These are phyloP conservation scores for Fagus crenata DNA, from an alignment of 306 rosid genomes.

Conservation along the genomic window DNA sequence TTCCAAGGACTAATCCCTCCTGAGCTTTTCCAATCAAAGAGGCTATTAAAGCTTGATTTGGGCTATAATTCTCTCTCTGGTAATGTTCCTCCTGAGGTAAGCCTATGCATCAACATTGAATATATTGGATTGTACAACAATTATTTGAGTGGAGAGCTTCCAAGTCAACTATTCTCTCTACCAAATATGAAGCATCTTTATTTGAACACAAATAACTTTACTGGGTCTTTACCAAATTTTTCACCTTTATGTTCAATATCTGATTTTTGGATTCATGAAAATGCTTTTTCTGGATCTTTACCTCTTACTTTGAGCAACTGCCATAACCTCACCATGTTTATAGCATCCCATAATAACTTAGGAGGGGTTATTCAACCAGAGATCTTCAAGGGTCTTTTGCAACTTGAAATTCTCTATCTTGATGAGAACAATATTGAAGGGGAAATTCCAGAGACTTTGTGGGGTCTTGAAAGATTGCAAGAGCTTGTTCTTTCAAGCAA, in stretches of 20 bases:
- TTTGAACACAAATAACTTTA: constrained; percentile 22
- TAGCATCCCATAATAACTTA: constrained; percentile 20
- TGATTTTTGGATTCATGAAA: constrained; percentile 23
- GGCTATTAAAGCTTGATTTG: constrained; percentile 18
- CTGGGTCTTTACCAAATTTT: constrained; percentile 25
- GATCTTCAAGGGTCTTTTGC: constrained; percentile 20
- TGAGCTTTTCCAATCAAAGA: constrained; percentile 18
- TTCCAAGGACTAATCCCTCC: constrained; percentile 24
- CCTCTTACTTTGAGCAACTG: constrained; percentile 16
- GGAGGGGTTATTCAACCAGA: constrained; percentile 19
- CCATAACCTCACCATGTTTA: constrained; percentile 16
- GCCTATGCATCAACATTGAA: constrained; percentile 21
- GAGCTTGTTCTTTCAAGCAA: constrained; percentile 21
- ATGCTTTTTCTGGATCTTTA: constrained; percentile 23
- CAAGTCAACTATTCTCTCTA: constrained; percentile 8
- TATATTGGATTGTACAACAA: constrained; percentile 25
- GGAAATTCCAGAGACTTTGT: constrained; percentile 26
- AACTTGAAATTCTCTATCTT: constrained; percentile 19
- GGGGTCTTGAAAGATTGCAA: constrained; percentile 21
- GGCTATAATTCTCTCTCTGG: constrained; percentile 28
- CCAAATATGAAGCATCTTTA: constrained; percentile 21
- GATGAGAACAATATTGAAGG: constrained; percentile 23
- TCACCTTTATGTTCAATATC: constrained; percentile 18
- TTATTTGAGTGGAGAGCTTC: constrained; percentile 22
- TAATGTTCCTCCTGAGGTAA: constrained; percentile 26